These are phyloP conservation scores for Scedosporium boydii DNA, from an alignment of 2,329 filamentous ascomycete genomes.

Conservation along the genomic window DNA sequence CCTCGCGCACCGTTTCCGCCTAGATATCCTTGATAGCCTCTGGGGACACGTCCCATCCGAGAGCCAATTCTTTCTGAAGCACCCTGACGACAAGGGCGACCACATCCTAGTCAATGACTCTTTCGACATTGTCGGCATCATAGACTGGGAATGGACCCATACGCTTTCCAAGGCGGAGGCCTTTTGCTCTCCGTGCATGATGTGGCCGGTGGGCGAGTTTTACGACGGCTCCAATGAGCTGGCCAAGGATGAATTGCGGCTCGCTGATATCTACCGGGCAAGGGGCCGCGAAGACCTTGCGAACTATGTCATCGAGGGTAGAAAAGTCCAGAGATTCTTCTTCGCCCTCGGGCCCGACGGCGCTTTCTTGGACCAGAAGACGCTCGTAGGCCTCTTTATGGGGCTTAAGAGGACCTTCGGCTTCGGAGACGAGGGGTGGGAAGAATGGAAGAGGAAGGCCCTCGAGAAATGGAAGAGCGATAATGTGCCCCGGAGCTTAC, in stretches of 20 bases:
- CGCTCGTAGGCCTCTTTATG: neutral
- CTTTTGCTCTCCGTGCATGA: constrained; percentile 23
- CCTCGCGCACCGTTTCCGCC: constrained; percentile 8
- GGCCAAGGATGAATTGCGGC: constrained; percentile 13
- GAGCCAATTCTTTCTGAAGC: constrained; percentile 24
- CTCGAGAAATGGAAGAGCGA: neutral
- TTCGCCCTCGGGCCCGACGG: neutral
- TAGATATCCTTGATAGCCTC: neutral
- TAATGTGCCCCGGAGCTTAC: neutral
- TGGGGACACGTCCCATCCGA: neutral
- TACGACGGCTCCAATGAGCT: constrained; percentile 21
- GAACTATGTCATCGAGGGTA: constrained; percentile 10
- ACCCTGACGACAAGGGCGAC: constrained; percentile 35
- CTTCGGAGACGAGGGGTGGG: neutral
- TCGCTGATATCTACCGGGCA: constrained; percentile 15
- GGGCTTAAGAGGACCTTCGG: neutral
- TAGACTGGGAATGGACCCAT: constrained; percentile 32
- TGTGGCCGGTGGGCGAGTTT: constrained; percentile 23
- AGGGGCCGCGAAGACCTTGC: constrained; percentile 15
- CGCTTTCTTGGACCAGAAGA: neutral
- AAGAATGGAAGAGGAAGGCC: neutral
- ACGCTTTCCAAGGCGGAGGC: constrained; percentile 18
- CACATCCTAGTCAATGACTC: constrained; percentile 29
- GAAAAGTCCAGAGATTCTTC: constrained; percentile 13
- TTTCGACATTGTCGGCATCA: constrained; percentile 30